Base-by-base conservation (phyloP, 148 eudicot species). In the Camellia lanceoleosa region DNA sequence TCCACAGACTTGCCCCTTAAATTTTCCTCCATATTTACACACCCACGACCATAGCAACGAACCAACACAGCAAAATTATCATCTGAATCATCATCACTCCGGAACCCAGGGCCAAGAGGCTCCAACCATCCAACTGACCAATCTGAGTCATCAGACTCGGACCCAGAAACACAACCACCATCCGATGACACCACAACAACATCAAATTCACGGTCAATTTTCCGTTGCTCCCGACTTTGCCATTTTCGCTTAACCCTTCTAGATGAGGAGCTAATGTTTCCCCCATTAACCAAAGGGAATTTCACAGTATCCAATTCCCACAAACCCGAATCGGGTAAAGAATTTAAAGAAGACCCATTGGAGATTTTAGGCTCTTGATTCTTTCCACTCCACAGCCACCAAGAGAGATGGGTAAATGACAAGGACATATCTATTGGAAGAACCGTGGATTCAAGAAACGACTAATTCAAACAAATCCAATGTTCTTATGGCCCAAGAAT, bases 41-140 rank as follows among this genome's bases (percentile, higher is more conserved):
- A 82, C 7, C 82, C 83, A 65, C 80, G 86, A 7, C 90, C 85
- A 84, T 88, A 88, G 76, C 90, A 88, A 67, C 85, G 90, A 71
- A 88, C 88, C 61, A 88, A 65, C 68, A 88, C 90, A 30, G 87
- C 90, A 67, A 86, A 88, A 71, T 88, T 84, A 67, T 84, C 84
- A 74, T 88, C 88, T 43, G 61, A 75, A 46, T 86, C 87, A 71
- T 75, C 86, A 84, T 82, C 84, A 54, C 86, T 85, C 47, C 76
- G 86, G 78, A 87, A 85, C 3, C 72, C 89, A 73, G 81, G 71
- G 18, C 79, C 87, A 83, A 78, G 87, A 66, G 89, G 86, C 71
- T 87, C 86, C 65, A 85, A 78, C 89, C 89, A 87, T 64, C 89
- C 89, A 70, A 85, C 71, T 12, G 89, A 87, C 87, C 87, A 87